phyloP scores from a whole-genome alignment of 495 filamentous ascomycete species.

The Oidiodendron maius region DNA sequence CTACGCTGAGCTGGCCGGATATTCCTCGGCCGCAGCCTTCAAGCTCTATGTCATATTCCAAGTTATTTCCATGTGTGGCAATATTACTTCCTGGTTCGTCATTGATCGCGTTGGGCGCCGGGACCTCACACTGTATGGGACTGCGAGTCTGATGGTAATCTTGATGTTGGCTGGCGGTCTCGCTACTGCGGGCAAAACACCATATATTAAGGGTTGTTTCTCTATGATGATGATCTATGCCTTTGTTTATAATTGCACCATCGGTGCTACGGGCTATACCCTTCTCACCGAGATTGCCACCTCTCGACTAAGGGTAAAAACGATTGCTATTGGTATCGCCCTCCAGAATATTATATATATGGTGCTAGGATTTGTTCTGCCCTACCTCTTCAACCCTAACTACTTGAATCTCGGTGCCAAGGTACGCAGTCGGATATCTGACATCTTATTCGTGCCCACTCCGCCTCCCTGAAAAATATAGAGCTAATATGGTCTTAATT shows the following conservation, averaged over 20 bases:
- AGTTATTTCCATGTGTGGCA: too few species aligned
- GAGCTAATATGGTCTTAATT: too few species aligned
- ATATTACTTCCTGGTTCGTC: conserved; percentile 34
- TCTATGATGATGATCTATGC: conserved; percentile 46
- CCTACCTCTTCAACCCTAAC: background rate
- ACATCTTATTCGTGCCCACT: too few species aligned
- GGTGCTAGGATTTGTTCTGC: background rate
- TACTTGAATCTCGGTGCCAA: conserved; percentile 31
- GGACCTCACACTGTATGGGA: conserved; percentile 43
- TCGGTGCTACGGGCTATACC: conserved; percentile 50
- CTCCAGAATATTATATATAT: background rate
- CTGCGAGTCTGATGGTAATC: conserved; percentile 33
- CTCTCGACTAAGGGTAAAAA: conserved; percentile 44
- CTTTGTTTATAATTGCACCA: conserved; percentile 48
- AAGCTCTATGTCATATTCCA: too few species aligned
- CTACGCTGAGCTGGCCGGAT: too few species aligned
- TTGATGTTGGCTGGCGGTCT: conserved; percentile 27
- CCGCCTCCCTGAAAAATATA: too few species aligned
- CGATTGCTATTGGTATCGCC: conserved; percentile 9
- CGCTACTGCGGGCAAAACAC: conserved; percentile 14
- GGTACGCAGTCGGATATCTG: too few species aligned
- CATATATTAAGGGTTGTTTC: conserved; percentile 42
- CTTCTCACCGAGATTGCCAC: conserved; percentile 54
- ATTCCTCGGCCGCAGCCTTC: too few species aligned
- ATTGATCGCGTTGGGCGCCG: conserved; percentile 37